Evolutionary conservation across 257 asterid genomes (phyloP), one percentile per base, ranked within the genome.

Genomic region (Verbascum thapsus): DNA sequence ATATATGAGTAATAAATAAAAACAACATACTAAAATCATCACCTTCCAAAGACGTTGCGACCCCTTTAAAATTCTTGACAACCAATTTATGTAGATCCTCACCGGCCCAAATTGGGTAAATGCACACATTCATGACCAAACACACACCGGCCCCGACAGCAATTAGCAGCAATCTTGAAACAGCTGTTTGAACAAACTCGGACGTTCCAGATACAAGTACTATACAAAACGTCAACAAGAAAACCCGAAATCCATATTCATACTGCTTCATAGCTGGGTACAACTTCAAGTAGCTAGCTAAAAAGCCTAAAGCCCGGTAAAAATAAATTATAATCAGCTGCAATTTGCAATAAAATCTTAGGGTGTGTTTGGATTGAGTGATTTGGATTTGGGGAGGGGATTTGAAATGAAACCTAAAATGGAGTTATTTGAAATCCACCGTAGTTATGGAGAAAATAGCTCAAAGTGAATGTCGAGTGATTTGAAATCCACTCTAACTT

Each of bases 81-180:
- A 88, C 98, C 77, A 88, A 74, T 74, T 88, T 91, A 77, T 88
- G 98, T 91, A 91, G 80, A 80, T 91, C 98, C 71, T 91, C 98
- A 45, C 98, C 98, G 11, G 98, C 83, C 98, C 98, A 91, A 65
- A 91, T 91, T 48, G 98, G 98, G 50, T 78, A 91, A 68, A 91
- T 71, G 66, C 95, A 91, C 0, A 81, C 58, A 63, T 91, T 91
- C 52, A 82, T 55, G 61, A 88, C 4, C 82, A 91, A 81, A 76
- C 95, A 88, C 69, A 84, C 80, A 64, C 81, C 88, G 9, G 96
- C 98, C 15, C 98, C 98, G 53, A 85, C 85, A 6, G 85, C 91
- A 26, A 91, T 88, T 7, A 88, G 88, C 58, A 91, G 65, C 75
- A 86, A 55, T 58, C 96, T 74, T 45, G 98, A 85, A 44, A 88